These are phyloP conservation scores for Gaillardinia entomophila DNA, from an alignment of 805 yeast species.

Conservation along the genomic window DNA sequence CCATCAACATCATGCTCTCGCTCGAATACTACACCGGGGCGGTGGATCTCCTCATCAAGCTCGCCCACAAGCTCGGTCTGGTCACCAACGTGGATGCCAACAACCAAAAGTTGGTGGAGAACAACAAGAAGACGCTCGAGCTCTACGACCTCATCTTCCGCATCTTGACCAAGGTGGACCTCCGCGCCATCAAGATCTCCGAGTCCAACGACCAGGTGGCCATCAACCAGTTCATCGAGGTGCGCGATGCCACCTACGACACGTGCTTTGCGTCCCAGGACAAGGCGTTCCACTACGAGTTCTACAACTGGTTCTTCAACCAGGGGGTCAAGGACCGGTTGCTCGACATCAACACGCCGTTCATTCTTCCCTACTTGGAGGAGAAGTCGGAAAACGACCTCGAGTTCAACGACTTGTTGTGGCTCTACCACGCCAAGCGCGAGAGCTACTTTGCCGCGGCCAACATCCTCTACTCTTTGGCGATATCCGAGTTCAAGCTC, in stretches of 20 bases:
- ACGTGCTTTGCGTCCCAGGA: slow-evolving; percentile 72
- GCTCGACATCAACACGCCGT: slow-evolving; percentile 77
- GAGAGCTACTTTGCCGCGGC: slow-evolving; percentile 83
- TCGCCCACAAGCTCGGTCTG: slow-evolving; percentile 58
- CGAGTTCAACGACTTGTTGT: slow-evolving; percentile 72
- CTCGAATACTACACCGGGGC: slow-evolving; percentile 82
- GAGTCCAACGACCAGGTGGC: slow-evolving; percentile 32
- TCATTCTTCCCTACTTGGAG: slow-evolving; percentile 68
- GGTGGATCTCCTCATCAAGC: slow-evolving; percentile 70
- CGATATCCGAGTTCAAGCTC: slow-evolving; percentile 68
- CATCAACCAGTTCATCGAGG: slow-evolving; percentile 47
- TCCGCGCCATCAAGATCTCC: slow-evolving; percentile 44
- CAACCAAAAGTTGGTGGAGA: slow-evolving; percentile 7
- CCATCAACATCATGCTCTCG: slow-evolving; percentile 70
- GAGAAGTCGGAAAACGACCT: slow-evolving; percentile 60
- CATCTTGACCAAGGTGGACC: slow-evolving; percentile 67
- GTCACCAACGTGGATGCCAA: slow-evolving; percentile 2
- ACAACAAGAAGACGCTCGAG: slow-evolving; percentile 21
- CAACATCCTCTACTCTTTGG: slow-evolving; percentile 59
- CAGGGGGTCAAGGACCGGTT: slow-evolving; percentile 75
- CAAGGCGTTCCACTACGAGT: slow-evolving; percentile 82
- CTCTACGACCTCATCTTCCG: slow-evolving; percentile 73
- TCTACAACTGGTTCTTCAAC: slow-evolving; percentile 86
- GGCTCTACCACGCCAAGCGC: slow-evolving; percentile 84
- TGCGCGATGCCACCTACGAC: slow-evolving; percentile 68